A percentile compares a stretch with the other conserved stretches of the same genome.
These are phyloP conservation scores for Tylopilus sp. DNA, from an alignment of 1,284 basidiomycete species.

Conservation along the genomic window DNA sequence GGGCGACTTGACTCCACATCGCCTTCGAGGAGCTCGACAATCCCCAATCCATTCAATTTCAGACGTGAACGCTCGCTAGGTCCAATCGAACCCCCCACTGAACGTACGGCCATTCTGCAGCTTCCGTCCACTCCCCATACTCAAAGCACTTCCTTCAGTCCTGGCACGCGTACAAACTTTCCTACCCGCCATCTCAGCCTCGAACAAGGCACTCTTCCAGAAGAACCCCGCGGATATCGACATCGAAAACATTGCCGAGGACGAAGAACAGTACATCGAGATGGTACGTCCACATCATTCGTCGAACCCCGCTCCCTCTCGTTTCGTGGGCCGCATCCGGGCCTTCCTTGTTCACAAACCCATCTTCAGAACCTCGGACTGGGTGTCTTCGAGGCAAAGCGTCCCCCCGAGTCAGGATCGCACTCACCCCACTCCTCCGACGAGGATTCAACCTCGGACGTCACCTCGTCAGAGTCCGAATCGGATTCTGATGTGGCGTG, in stretches of 20 bases:
- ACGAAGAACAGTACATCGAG: conserved; percentile 53
- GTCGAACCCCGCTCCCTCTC: not conserved
- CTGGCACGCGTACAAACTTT: conserved; percentile 61
- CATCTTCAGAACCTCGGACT: conserved; percentile 55
- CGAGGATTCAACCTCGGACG: conserved; percentile 6
- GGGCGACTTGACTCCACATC: conserved; percentile 23
- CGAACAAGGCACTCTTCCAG: conserved; percentile 50
- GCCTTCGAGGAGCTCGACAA: not conserved
- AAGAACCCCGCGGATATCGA: conserved; percentile 55
- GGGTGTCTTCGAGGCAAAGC: conserved; percentile 52
- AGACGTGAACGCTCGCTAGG: conserved; percentile 12
- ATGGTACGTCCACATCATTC: conserved; percentile 43
- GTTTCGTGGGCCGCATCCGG: not conserved
- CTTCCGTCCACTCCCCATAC: conserved; percentile 2
- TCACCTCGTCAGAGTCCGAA: conserved; percentile 14
- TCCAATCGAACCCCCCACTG: conserved; percentile 25
- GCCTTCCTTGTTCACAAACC: conserved; percentile 1
- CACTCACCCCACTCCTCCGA: conserved; percentile 8
- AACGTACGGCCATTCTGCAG: conserved; percentile 31
- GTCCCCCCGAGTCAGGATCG: not conserved
- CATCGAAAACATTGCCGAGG: conserved; percentile 53
- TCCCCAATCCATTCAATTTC: conserved; percentile 14
- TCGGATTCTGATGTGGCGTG: conserved; percentile 13
- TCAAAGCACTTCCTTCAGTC: conserved; percentile 37
- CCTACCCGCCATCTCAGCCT: conserved; percentile 58